These are phyloP conservation scores for Colletotrichum tabaci DNA, from an alignment of 2,329 filamentous ascomycete genomes.

Conservation along the genomic window DNA sequence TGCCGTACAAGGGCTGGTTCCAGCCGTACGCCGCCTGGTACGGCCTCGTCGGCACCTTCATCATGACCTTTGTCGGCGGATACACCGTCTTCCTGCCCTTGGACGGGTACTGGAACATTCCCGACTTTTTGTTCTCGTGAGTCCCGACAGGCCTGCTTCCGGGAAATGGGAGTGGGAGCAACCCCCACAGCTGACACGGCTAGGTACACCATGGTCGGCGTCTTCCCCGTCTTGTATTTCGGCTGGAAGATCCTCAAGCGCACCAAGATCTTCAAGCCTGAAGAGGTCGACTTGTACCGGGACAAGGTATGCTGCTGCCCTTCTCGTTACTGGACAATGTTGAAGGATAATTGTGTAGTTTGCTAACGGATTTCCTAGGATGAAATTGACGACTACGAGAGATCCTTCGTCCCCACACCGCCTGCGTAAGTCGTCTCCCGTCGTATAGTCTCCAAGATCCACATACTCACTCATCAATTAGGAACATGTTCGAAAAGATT, in stretches of 20 bases:
- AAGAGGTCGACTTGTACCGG: conserved; percentile 74
- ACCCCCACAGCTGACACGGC: conserved; percentile 3
- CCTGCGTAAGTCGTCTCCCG: conserved; percentile 61
- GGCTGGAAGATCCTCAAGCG: conserved; percentile 80
- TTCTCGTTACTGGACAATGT: too few species aligned
- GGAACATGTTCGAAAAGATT: conserved; percentile 24
- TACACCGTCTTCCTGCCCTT: conserved; percentile 81
- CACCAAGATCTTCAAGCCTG: conserved; percentile 69
- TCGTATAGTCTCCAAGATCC: accelerated
- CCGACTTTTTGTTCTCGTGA: conserved; percentile 81
- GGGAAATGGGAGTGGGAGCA: not conserved
- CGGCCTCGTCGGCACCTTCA: conserved; percentile 72
- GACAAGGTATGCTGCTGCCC: conserved; percentile 58
- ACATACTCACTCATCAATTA: not conserved
- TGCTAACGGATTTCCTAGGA: conserved; percentile 48
- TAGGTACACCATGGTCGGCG: conserved; percentile 77
- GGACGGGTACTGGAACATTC: conserved; percentile 73
- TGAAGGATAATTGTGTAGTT: too few species aligned
- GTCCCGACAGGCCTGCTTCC: conserved; percentile 45
- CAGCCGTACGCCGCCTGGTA: conserved; percentile 83
- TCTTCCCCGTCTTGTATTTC: conserved; percentile 79
- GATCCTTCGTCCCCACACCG: conserved; percentile 68
- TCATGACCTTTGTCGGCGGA: conserved; percentile 83
- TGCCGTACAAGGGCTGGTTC: conserved; percentile 79
- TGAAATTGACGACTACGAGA: conserved; percentile 78